Evolutionary conservation across 768 basidiomycete genomes (phyloP), one percentile per base, ranked within the genome.

Genomic region (Amanita jacksonii): DNA sequence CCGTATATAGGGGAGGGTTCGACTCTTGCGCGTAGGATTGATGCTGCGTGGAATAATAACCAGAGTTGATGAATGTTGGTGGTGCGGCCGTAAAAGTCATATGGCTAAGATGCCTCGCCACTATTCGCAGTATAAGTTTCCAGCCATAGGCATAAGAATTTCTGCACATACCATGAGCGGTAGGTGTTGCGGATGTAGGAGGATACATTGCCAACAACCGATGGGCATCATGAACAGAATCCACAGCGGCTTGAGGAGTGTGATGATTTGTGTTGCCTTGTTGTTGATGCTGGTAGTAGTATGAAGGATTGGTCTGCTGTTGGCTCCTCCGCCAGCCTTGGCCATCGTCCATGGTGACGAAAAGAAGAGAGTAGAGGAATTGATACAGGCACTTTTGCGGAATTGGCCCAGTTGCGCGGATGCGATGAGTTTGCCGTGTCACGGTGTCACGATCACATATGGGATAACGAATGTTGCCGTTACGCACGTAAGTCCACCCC

Each of bases 151-250:
- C 36, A 22, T 16, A 12, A 37, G 18, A 23, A 15, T 23, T 49
- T 32, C 8, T 15, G 25, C 34, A 52, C 62, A 49, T 55, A 85
- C 86, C 83, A 55, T 88, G 85, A 28, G 76, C 69, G 6, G 83
- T 74, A n/a, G 85, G 84, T 3, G 79, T 83, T 20, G 81, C 79
- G 47, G 85, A 86, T 30, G 81, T 81, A 54, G 81, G 70, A 30
- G 86, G 82, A 58, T 85, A 88, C 25, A 73, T 66, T 3, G 76
- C 73, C 36, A 85, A 68, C 19, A 88, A 61, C 41, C 72, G 62
- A 49, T 85, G 84, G 2, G 82, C 78, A 58, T 79, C 77, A 39
- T 83, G 78, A 3, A 79, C 78, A 4, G 78, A 66, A 57, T 78
- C 72, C 27, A 68, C 53, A 8, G 60, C 58, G 31, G 55, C 54